Evolutionary conservation across 495 filamentous ascomycete species (phyloP).

Genomic region (Penicillium samsonianum): DNA sequence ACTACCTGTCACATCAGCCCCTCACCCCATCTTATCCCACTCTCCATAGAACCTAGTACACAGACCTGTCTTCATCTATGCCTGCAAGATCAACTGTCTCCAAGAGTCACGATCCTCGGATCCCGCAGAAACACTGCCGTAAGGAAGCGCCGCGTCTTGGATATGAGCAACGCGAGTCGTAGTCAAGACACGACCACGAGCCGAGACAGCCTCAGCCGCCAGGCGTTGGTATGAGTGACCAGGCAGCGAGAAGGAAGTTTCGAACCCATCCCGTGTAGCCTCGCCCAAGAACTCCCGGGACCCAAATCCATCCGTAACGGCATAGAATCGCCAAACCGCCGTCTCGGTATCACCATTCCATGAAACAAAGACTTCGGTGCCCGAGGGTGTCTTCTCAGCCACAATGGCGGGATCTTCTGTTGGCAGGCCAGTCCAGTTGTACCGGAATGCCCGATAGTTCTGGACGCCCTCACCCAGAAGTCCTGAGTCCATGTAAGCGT

Average conservation of each 20-base stretch:
- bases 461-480: conserved; percentile 33
- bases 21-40: not conserved
- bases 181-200: conserved; percentile 28
- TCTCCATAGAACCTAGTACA: not conserved
- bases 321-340: conserved; percentile 40
- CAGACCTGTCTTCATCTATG: not conserved
- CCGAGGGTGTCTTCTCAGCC: conserved; percentile 29
- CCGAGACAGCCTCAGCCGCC: conserved; percentile 23
- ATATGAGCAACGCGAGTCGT: conserved; percentile 26
- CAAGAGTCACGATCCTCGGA: conserved; percentile 5
- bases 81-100: conserved; percentile 18
- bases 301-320: conserved; percentile 34
- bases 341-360: conserved; percentile 50
- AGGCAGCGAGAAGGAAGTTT: conserved; percentile 33
- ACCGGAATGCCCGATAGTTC: conserved; percentile 40
- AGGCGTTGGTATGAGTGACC: conserved; percentile 14
- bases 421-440: conserved; percentile 40
- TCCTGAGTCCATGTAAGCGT: conserved; percentile 37
- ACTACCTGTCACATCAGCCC: not conserved
- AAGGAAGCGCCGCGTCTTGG: conserved; percentile 26
- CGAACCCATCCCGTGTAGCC: conserved; percentile 36
- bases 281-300: conserved; percentile 41
- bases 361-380: conserved; percentile 40
- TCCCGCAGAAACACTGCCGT: not conserved
- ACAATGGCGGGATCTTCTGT: conserved; percentile 39